phyloP scores from a whole-genome alignment of 176 grass and related monocot genomes.

The Oryza nivara region DNA sequence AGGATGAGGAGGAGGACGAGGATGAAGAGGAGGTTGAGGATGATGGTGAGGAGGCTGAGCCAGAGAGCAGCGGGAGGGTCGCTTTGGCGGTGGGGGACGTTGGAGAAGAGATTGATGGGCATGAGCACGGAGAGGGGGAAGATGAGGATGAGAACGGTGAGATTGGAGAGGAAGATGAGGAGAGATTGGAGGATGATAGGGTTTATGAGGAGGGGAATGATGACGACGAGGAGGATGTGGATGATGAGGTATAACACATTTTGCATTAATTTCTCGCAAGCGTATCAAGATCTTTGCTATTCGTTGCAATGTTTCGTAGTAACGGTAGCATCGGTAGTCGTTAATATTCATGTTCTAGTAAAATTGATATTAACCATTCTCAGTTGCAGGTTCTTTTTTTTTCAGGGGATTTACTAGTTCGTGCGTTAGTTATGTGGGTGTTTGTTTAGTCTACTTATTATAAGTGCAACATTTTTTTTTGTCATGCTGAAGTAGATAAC shows the following conservation, averaged over 20 bases:
- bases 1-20: constrained; percentile 54
- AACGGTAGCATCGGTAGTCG: neutral
- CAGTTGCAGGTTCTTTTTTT: neutral
- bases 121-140: constrained; percentile 89
- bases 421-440: neutral
- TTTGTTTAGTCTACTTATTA: constrained; percentile 9
- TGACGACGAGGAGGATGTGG: constrained; percentile 54
- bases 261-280: neutral
- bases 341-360: constrained; percentile 13
- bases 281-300: neutral
- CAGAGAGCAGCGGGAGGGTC: constrained; percentile 58
- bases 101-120: constrained; percentile 83
- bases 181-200: constrained; percentile 57
- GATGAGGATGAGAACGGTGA: constrained; percentile 90
- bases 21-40: constrained; percentile 66
- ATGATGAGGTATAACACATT: constrained; percentile 81
- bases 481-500: neutral
- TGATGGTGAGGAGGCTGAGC: constrained; percentile 59
- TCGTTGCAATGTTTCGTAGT: neutral
- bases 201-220: constrained; percentile 67
- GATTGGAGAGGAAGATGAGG: constrained; percentile 76
- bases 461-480: neutral
- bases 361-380: neutral
- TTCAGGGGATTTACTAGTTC: neutral
- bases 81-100: constrained; percentile 30